A percentile compares a stretch with the other conserved stretches of the same genome.
These are phyloP conservation scores for Colletotrichum chrysophilum DNA, from an alignment of 2,329 filamentous ascomycete species.

Conservation along the genomic window DNA sequence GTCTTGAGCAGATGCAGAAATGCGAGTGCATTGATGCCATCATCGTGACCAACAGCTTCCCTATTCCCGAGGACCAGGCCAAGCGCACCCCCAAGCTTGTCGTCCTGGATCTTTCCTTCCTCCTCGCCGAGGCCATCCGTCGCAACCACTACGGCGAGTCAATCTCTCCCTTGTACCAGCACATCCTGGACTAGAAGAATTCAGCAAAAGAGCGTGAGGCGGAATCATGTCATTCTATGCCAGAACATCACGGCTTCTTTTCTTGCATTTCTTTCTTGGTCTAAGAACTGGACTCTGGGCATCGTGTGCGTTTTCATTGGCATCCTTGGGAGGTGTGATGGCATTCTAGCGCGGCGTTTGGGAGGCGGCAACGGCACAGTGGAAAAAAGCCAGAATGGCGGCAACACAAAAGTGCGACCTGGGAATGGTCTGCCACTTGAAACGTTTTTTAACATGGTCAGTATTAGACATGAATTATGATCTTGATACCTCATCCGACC, in stretches of 20 bases:
- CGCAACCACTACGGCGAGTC: slow-evolving; percentile 96
- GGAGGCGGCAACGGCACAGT: background rate
- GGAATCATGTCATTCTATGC: slow-evolving; percentile 15
- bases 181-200: slow-evolving; percentile 55
- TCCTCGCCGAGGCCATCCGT: slow-evolving; percentile 90
- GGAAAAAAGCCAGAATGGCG: slow-evolving; percentile 22
- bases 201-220: slow-evolving; percentile 27
- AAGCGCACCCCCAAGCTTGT: slow-evolving; percentile 81
- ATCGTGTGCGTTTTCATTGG: background rate
- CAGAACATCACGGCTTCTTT: slow-evolving; percentile 4
- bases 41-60: slow-evolving; percentile 96
- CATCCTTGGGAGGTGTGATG: slow-evolving; percentile 6
- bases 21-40: slow-evolving; percentile 95
- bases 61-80: slow-evolving; percentile 78
- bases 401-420: slow-evolving; percentile 22
- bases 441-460: slow-evolving; percentile 2
- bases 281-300: background rate
- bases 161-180: slow-evolving; percentile 73
- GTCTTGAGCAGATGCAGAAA: slow-evolving; percentile 85
- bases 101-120: slow-evolving; percentile 84
- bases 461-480: slow-evolving; percentile 25
- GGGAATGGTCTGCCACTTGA: background rate
- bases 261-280: slow-evolving; percentile 1
- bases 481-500: slow-evolving; percentile 20
- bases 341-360: slow-evolving; percentile 39